phyloP scores from a whole-genome alignment of 306 rosid genomes.

The Trifolium repens region DNA sequence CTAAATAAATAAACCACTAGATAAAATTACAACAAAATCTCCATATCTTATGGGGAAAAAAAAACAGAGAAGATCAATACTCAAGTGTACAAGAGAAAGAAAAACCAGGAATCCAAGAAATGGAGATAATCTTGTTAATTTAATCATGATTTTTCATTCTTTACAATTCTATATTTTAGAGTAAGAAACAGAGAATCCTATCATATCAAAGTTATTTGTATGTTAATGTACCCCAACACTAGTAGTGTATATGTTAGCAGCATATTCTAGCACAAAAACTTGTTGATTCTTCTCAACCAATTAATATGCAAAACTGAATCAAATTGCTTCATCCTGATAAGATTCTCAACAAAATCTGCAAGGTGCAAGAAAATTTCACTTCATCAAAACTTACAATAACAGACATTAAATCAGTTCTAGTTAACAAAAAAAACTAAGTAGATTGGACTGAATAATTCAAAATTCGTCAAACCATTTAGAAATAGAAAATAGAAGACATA shows the following conservation, averaged over 20 bases:
- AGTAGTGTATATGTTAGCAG: too few species aligned
- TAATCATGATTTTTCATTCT: too few species aligned
- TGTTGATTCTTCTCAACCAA: slow-evolving; percentile 48
- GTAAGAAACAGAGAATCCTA: too few species aligned
- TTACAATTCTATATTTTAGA: too few species aligned
- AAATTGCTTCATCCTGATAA: slow-evolving; percentile 48
- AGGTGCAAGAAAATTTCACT: not conserved
- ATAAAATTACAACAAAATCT: too few species aligned
- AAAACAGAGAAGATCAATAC: too few species aligned
- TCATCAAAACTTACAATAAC: not conserved
- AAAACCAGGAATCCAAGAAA: not conserved
- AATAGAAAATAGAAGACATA: not conserved
- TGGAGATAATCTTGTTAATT: not conserved
- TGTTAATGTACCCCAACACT: too few species aligned
- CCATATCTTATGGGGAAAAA: too few species aligned
- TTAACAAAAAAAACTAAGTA: not conserved
- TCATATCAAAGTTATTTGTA: too few species aligned
- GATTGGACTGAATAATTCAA: not conserved
- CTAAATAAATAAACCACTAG: too few species aligned
- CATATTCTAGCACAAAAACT: not conserved
- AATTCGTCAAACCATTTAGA: not conserved
- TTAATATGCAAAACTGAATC: slow-evolving; percentile 51
- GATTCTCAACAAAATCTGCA: slow-evolving; percentile 45
- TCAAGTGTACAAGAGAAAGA: not conserved
- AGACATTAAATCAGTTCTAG: not conserved